Evolutionary conservation across 352 stramenopile genomes (phyloP).

Genomic region (Globisporangium cystogenes): DNA sequence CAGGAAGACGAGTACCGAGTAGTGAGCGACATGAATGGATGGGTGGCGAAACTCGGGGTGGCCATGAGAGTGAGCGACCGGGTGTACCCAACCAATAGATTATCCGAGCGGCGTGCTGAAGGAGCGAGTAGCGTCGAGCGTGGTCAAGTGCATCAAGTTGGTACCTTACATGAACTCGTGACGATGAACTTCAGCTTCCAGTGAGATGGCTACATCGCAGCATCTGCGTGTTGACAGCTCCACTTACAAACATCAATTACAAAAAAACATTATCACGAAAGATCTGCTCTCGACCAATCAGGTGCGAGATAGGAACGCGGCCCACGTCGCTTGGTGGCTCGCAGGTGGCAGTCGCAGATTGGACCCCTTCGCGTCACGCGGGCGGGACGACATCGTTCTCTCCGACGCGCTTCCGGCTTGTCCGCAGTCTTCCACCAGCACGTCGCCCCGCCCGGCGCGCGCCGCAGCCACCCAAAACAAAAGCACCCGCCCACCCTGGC

Average conservation of each 20-base stretch:
- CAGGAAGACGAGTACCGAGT: no score
- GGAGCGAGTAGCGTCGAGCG: no score
- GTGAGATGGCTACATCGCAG: no score
- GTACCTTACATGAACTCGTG: no score
- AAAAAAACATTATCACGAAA: no score
- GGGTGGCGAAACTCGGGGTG: no score
- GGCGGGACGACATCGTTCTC: neutral
- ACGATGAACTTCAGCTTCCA: no score
- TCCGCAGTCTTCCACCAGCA: neutral
- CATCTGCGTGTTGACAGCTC: no score
- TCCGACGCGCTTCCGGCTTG: neutral
- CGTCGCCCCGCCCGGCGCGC: neutral
- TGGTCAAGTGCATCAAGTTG: no score
- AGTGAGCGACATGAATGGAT: neutral
- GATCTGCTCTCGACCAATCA: constrained; percentile 40
- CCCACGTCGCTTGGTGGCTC: constrained; percentile 17
- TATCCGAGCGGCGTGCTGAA: no score
- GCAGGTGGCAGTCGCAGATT: neutral
- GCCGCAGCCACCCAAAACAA: neutral
- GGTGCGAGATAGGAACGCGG: constrained; percentile 35
- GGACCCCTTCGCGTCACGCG: neutral
- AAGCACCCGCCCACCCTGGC: neutral
- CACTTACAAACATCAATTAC: no score
- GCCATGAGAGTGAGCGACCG: neutral
- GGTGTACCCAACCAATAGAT: neutral